Conservation (phyloP, 139 green algal genomes). For the Chlamydomonas eustigma region DNA sequence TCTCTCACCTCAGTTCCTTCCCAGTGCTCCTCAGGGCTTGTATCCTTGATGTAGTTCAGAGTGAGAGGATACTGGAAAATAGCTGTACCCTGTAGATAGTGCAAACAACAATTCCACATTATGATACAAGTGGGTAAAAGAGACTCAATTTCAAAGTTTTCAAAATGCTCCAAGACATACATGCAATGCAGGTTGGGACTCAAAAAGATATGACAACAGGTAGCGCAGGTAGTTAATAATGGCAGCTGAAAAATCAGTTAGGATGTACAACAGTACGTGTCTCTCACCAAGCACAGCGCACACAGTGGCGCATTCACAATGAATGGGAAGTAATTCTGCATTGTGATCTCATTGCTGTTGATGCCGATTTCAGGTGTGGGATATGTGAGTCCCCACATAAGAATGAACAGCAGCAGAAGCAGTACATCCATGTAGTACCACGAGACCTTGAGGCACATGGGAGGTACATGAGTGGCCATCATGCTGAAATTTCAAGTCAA, state of each 20-base stretch:
- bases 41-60: neutral
- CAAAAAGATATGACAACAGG: too few relatives aligned
- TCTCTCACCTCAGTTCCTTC: neutral
- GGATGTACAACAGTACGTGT: too few relatives aligned
- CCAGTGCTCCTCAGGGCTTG: neutral
- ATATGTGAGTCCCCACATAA: neutral
- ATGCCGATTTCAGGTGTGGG: too few relatives aligned
- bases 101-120: too few relatives aligned
- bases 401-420: neutral
- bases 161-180: too few relatives aligned
- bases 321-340: conserved; percentile 14
- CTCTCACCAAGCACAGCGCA: neutral
- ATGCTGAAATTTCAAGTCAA: too few relatives aligned
- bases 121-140: too few relatives aligned
- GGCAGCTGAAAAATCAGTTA: too few relatives aligned
- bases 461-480: neutral
- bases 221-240: too few relatives aligned
- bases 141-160: too few relatives aligned
- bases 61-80: neutral
- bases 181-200: too few relatives aligned
- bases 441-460: neutral
- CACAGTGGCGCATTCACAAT: conserved; percentile 1
- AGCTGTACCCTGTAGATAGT: too few relatives aligned
- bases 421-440: conserved; percentile 6
- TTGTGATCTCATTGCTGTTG: neutral